Conservation (phyloP, 352 stramenopile species). For the Globisporangium ultimum region DNA sequence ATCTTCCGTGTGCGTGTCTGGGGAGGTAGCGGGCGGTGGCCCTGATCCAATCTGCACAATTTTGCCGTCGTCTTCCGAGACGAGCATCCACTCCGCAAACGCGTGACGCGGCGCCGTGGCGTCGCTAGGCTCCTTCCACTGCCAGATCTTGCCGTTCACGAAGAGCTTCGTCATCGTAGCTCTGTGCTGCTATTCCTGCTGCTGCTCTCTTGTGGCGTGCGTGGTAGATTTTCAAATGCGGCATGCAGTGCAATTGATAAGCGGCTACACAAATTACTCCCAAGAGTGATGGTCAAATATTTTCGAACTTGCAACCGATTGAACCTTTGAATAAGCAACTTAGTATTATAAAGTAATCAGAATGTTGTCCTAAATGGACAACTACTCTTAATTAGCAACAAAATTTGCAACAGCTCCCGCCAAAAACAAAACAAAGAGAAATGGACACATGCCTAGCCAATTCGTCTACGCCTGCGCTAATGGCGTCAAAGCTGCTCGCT, state of each 20-base stretch:
- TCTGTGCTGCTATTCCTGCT: slow-evolving; percentile 2
- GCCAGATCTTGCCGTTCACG: slow-evolving; percentile 73
- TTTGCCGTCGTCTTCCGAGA: slow-evolving; percentile 35
- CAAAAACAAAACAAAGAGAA: neutral
- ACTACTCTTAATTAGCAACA: slow-evolving; percentile 4
- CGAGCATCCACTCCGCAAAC: slow-evolving; percentile 57
- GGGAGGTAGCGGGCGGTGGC: slow-evolving; percentile 1
- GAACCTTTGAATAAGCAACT: neutral
- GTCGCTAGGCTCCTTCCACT: slow-evolving; percentile 25
- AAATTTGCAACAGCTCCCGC: neutral
- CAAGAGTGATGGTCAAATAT: neutral
- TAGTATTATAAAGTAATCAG: neutral
- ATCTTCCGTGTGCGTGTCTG: slow-evolving; percentile 30
- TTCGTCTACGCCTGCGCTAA: neutral
- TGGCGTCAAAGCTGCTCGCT: neutral
- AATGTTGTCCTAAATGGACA: neutral
- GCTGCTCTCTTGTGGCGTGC: neutral
- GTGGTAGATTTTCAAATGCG: slow-evolving; percentile 11
- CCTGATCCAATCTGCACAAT: slow-evolving; percentile 36
- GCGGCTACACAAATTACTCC: neutral
- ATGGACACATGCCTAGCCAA: neutral
- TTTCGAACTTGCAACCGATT: neutral
- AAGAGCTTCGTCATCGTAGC: slow-evolving; percentile 34
- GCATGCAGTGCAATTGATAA: slow-evolving; percentile 3
- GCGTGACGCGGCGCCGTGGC: slow-evolving; percentile 6